A percentile compares a stretch with the other conserved stretches of the same genome.
Evolutionary conservation across 805 yeast genomes (phyloP).

Genomic region (Kuraishia capsulata): DNA sequence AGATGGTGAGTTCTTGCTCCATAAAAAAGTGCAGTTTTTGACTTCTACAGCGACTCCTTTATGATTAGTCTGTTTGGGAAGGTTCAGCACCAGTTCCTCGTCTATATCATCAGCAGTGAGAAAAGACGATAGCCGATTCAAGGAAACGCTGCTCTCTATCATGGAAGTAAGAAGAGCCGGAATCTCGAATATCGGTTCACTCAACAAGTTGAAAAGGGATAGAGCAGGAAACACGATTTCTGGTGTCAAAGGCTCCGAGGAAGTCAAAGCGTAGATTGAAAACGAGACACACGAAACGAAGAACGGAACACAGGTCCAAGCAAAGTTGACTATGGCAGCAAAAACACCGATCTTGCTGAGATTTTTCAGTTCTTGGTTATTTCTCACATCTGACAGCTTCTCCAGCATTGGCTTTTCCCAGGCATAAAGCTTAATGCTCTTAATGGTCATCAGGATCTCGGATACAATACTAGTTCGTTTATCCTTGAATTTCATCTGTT

Average conservation of each 20-base stretch:
- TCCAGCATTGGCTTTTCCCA: conserved; percentile 62
- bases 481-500: conserved; percentile 58
- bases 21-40: conserved; percentile 42
- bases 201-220: conserved; percentile 46
- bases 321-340: conserved; percentile 38
- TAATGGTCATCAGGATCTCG: conserved; percentile 51
- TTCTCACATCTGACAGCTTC: conserved; percentile 43
- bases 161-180: conserved; percentile 49
- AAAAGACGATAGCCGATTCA: conserved; percentile 43
- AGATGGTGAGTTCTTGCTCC: conserved; percentile 26
- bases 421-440: conserved; percentile 57
- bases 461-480: conserved; percentile 47
- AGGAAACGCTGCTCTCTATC: conserved; percentile 51
- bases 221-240: conserved; percentile 65
- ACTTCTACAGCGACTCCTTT: conserved; percentile 31
- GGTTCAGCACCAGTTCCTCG: conserved; percentile 18
- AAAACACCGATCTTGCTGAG: conserved; percentile 37
- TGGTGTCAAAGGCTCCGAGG: conserved; percentile 45
- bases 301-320: conserved; percentile 60
- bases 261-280: conserved; percentile 36
- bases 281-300: conserved; percentile 56
- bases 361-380: conserved; percentile 46
- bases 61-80: conserved; percentile 11
- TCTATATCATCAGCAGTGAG: conserved; percentile 34
- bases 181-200: conserved; percentile 49